These are phyloP conservation scores for Suhomyces sp. DNA, from an alignment of 805 yeast species.

Conservation along the genomic window DNA sequence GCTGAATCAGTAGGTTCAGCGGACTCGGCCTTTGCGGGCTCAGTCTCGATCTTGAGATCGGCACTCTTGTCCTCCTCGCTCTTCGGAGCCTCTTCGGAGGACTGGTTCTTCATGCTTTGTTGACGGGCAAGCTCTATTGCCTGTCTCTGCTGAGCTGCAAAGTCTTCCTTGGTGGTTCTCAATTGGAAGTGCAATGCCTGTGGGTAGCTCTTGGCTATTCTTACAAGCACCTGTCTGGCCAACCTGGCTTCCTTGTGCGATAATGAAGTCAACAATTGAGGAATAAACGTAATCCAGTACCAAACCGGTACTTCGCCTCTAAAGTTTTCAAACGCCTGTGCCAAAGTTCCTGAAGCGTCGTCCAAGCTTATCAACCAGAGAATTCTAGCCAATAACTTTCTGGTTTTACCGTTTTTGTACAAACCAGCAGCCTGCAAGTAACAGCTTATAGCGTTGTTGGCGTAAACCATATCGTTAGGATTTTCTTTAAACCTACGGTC, in stretches of 20 bases:
- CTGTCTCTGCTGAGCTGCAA: constrained; percentile 81
- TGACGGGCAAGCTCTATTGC: constrained; percentile 38
- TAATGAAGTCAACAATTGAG: constrained; percentile 84
- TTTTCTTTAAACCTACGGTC: constrained; percentile 83
- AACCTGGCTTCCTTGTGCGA: constrained; percentile 89
- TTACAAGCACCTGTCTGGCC: constrained; percentile 81
- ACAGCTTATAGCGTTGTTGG: constrained; percentile 92
- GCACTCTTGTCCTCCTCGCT: background rate
- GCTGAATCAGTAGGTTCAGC: constrained; percentile 3
- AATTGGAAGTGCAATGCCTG: constrained; percentile 96
- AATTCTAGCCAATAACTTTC: constrained; percentile 83
- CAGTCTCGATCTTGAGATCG: background rate
- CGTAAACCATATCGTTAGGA: constrained; percentile 75
- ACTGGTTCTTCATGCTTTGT: constrained; percentile 4
- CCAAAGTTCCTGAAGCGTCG: constrained; percentile 74
- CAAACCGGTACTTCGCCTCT: constrained; percentile 97
- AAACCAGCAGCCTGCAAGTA: constrained; percentile 97
- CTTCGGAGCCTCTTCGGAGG: background rate
- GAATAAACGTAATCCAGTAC: constrained; percentile 98
- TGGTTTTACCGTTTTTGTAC: constrained; percentile 87
- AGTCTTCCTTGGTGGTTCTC: constrained; percentile 93
- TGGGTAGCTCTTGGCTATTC: constrained; percentile 95
- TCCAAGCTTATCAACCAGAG: constrained; percentile 92
- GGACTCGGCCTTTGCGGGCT: background rate
- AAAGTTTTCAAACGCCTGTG: constrained; percentile 86